A percentile compares a stretch with the other conserved stretches of the same genome.
These are phyloP conservation scores for Quercus rubra DNA, from an alignment of 306 rosid genomes.

Conservation along the genomic window DNA sequence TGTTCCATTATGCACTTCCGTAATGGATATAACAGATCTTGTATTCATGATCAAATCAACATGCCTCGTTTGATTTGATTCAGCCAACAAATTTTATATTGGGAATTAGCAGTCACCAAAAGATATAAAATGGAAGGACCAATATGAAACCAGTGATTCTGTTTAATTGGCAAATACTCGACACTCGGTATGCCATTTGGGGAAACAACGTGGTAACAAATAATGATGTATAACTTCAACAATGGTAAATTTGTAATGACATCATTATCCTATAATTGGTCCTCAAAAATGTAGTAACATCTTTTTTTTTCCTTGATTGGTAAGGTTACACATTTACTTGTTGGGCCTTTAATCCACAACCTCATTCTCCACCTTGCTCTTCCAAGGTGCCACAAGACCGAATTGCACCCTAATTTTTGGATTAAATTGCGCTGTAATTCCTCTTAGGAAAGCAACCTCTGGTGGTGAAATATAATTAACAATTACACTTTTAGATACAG, in stretches of 20 bases:
- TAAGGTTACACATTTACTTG: no score
- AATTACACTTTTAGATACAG: no score
- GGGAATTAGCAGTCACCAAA: background rate
- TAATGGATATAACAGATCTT: background rate
- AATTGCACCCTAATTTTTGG: no score
- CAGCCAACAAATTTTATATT: background rate
- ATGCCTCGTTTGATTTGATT: background rate
- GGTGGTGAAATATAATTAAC: no score
- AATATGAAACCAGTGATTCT: background rate
- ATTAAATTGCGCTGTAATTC: no score
- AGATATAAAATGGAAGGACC: background rate
- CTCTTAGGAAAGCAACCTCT: no score
- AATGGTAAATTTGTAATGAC: background rate
- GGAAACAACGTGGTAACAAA: background rate
- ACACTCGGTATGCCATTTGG: background rate
- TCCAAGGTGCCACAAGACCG: no score
- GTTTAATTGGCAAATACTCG: background rate
- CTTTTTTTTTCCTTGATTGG: no score
- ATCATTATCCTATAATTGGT: no score
- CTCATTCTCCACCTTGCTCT: no score
- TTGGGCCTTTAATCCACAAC: no score
- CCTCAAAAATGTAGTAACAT: no score
- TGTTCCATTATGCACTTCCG: background rate
- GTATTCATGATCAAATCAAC: background rate
- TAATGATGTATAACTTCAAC: background rate